Percentiles rank a stretch among this genome's conserved stretches.
phyloP scores from a whole-genome alignment of 768 basidiomycete genomes.

The Mrakia gelida region DNA sequence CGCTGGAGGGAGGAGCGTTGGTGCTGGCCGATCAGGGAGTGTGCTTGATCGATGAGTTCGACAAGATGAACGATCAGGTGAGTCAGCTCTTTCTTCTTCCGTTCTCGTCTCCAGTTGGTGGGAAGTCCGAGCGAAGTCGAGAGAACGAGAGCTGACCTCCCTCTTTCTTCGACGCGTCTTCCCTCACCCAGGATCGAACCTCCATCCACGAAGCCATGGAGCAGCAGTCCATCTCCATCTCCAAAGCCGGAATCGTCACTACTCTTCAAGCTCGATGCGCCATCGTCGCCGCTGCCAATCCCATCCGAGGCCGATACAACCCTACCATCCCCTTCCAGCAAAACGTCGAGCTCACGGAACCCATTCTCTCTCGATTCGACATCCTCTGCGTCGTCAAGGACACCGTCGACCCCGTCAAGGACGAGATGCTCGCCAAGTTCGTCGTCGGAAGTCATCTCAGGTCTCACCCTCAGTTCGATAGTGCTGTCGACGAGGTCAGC shows the following conservation, averaged over 20 bases:
- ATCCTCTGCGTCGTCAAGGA: constrained; percentile 98
- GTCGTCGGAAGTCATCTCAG: constrained; percentile 96
- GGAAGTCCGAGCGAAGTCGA: too few species aligned
- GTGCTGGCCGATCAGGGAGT: constrained; percentile 98
- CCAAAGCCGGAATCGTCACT: constrained; percentile 98
- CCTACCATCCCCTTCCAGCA: constrained; percentile 97
- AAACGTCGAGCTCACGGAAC: constrained; percentile 97
- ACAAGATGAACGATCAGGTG: constrained; percentile 91
- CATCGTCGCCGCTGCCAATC: constrained; percentile 96
- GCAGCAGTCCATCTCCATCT: constrained; percentile 97
- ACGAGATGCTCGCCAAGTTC: constrained; percentile 91
- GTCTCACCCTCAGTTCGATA: constrained; percentile 88
- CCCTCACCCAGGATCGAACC: constrained; percentile 49
- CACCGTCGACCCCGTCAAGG: constrained; percentile 90
- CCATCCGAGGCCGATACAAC: constrained; percentile 93
- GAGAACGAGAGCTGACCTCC: neutral
- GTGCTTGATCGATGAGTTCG: constrained; percentile 97
- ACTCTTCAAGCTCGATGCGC: constrained; percentile 95
- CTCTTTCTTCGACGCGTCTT: neutral
- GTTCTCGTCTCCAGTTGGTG: neutral
- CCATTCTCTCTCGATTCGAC: constrained; percentile 96
- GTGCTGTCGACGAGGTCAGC: constrained; percentile 82
- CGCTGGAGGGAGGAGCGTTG: constrained; percentile 92
- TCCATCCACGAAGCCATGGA: constrained; percentile 99
- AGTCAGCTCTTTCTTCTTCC: neutral